Base-by-base conservation (phyloP, 768 basidiomycete genomes). In the Infundibulicybe gibba region DNA sequence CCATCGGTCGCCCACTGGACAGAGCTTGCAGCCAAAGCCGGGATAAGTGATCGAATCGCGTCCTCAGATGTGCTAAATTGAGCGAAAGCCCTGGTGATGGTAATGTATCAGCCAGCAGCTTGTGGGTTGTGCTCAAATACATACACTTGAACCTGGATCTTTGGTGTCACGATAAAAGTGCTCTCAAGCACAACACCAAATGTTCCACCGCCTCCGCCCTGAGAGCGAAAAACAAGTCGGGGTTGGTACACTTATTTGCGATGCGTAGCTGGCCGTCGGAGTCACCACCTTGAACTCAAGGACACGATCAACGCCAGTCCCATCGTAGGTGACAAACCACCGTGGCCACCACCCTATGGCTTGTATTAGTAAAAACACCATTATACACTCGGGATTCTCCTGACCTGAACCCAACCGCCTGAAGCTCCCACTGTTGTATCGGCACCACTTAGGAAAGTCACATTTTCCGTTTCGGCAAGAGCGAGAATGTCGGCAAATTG, bases 161-260 rank as follows among this genome's bases (percentile, higher is more conserved):
- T 59, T 6, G 70, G 69, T 2, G 67, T 67, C 1, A 67, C 70
- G 35, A 71, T 59, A 49, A 71, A 62, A 2, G 68, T 68, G 14
- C 56, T 58, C 34, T 59, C 66, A 5, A 71, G 57, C 12, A 75
- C 73, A 32, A 74, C 70, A 19, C 72, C 74, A 44, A 73, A 75
- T 6, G 74, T 75, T 0, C 72, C 71, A 14, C 74, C 74, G 11
- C 74, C 74, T 31, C 68, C 68, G 43, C 73, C 30, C 72, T 68
- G 25, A 81, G 68, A 13, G 78, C 79, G 47, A 70, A 81, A 61
- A 79, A 80, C 0, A 80, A 66, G 59, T 80, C 78, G 43, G 63
- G 47, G 48, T 79, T 75, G 54, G 78, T 68, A 40, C 73, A 75
- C 10, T 64, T 67, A 57, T 77, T 80, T 3, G 64, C 77, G 1